These are phyloP conservation scores for Phylloporus sp. DNA, from an alignment of 768 basidiomycete genomes.

Conservation along the genomic window DNA sequence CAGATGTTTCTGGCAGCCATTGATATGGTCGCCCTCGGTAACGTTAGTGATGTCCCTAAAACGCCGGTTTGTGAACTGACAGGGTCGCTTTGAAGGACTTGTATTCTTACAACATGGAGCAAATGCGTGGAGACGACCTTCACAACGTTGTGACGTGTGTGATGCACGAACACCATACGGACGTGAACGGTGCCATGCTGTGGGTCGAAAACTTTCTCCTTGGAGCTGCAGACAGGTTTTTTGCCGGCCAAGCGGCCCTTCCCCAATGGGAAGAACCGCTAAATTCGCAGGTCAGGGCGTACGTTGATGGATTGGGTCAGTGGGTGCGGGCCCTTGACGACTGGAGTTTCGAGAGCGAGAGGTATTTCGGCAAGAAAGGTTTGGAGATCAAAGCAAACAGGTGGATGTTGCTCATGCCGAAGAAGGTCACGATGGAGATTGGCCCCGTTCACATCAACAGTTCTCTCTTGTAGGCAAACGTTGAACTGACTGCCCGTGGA, in stretches of 20 bases:
- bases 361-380: constrained; percentile 38
- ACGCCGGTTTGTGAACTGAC: neutral
- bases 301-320: constrained; percentile 43
- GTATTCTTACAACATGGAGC: constrained; percentile 30
- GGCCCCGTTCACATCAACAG: constrained; percentile 6
- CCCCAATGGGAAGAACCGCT: constrained; percentile 39
- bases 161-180: constrained; percentile 36
- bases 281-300: constrained; percentile 40
- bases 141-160: constrained; percentile 47
- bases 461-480: neutral
- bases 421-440: neutral
- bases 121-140: constrained; percentile 21
- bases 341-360: constrained; percentile 46
- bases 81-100: constrained; percentile 19
- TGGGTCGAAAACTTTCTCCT: constrained; percentile 7
- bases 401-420: constrained; percentile 30
- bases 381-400: constrained; percentile 28
- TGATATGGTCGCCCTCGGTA: constrained; percentile 35
- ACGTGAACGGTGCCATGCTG: constrained; percentile 14
- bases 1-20: constrained; percentile 23
- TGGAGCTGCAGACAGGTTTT: neutral
- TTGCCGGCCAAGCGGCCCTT: constrained; percentile 7
- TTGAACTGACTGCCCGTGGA: too few species aligned
- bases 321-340: constrained; percentile 47
- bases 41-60: constrained; percentile 20